Base-by-base conservation (phyloP, 768 basidiomycete species). In the Tulasnella sp. region DNA sequence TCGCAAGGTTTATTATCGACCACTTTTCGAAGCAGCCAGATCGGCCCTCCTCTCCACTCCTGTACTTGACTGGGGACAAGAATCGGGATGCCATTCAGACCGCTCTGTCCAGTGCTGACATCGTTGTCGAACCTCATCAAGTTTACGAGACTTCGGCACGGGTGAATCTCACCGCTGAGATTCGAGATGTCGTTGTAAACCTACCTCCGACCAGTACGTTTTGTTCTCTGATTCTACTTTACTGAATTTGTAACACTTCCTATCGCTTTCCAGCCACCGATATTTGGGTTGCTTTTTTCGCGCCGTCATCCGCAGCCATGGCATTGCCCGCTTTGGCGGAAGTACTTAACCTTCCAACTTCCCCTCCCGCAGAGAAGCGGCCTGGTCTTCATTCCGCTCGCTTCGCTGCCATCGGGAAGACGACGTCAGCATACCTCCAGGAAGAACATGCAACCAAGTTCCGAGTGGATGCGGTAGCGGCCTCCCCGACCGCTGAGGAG, bases 1-100 rank as follows among this genome's bases (percentile, higher is more conserved):
- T 94, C 15, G 92, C 89, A 0, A 83, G 81, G 19, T 91, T 89
- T 80, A 92, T 95, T 77, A 79, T 91, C 67, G 67, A 78, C 0
- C 85, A 74, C 39, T 36, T 36, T 39, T 37, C 67, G 14, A 22
- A 68, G 37, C 22, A 31, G 76, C 2, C 78, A 81, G 0, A 84
- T 86, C 70, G 29, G 81, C 11, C 67, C 3, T 58, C 54, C 25
- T 15, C 38, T 38, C 79, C 80, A 38, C 80, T 96, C 69, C 81
- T 96, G 7, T 94, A 93, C 81, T 86, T 97, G 11, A 93, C 90
- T 14, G 94, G 94, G 29, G 94, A 96, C 86, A 96, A 95, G 85
- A 94, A 93, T 29, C 45, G 74, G 34, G 52, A 78, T 69, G 67
- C 77, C 29, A 39, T 78, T 25, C 42, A n/a, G 36, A 67, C 40